Conservation (phyloP, 2,329 filamentous ascomycete species). For the Claviceps digitariae region DNA sequence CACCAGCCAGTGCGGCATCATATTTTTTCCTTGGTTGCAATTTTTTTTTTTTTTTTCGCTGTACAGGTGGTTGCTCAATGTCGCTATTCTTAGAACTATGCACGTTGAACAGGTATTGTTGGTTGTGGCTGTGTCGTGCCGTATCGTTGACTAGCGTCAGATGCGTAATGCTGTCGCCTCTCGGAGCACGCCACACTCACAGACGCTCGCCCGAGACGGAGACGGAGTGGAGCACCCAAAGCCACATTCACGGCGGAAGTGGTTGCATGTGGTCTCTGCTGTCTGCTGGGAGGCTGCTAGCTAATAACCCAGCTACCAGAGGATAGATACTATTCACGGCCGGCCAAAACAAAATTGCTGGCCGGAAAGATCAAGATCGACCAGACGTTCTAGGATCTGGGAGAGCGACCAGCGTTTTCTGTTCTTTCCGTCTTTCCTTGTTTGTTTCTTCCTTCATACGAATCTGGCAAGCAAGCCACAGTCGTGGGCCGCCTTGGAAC, state of each 20-base stretch:
- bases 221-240: neutral
- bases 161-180: neutral
- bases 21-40: neutral
- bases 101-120: neutral
- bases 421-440: too few species aligned
- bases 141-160: neutral
- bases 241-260: neutral
- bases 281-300: neutral
- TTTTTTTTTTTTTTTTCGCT: neutral
- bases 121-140: neutral
- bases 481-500: too few species aligned
- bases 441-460: too few species aligned
- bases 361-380: neutral
- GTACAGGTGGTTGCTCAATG: neutral
- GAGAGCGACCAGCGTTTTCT: too few species aligned
- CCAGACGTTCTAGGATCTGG: neutral
- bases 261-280: neutral
- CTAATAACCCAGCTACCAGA: too few species aligned
- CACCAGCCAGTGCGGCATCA: neutral
- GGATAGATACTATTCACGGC: too few species aligned
- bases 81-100: constrained; percentile 4
- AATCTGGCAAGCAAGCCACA: too few species aligned
- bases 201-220: neutral
- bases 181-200: neutral
- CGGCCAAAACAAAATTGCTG: neutral